Base-by-base conservation (phyloP, 139 green algal genomes). In the Yamagishiella unicocca region DNA sequence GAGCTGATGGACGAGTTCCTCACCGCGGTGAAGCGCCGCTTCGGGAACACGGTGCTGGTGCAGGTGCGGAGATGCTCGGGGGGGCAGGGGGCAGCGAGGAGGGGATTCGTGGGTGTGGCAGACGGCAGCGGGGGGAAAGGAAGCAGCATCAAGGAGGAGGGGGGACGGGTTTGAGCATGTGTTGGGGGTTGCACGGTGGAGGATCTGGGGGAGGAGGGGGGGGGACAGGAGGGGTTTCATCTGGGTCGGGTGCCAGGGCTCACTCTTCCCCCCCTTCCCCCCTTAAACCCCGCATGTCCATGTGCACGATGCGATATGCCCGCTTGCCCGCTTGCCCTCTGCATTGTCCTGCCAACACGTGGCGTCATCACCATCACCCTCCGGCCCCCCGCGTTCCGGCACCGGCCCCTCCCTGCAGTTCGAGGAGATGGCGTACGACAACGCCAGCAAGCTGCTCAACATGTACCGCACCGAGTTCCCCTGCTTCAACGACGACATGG, bases 1-100 rank as follows among this genome's bases (percentile, higher is more conserved):
- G 94, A 95, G 79, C 93, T 98, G 3, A 80, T 98, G 67, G 95
- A 98, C 58, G 96, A 98, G 91, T 94, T 98, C 64, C 87, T 98
- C 2, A 92, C 87, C 0, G 95, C 94, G 0, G 94, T 96, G 10
- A 89, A 88, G 66, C 88, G 90, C 19, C 87, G 96, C 2, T 98
- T 95, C 75, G 96, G 96, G 68, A 95, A 95, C 89, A 95, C 93
- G n/a, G 93, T 95, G 29, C 74, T 98, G 64, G 90, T 98, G 22
- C 94, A 97, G 81, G 81, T 87, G 64, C 1, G 81, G 31, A n/a
- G 29, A 72, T 72, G 27, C 4, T 8, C n/a, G 27, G 64, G 64
- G 4, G n/a, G 64, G 64, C 14, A 58, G 50, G 50, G 50, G 50
- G n/a, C n/a, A n/a, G n/a, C n/a, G n/a, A n/a, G n/a, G n/a, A n/a